Evolutionary conservation across 2,329 filamentous ascomycete genomes (phyloP).

Genomic region (Aspergillus proliferans): DNA sequence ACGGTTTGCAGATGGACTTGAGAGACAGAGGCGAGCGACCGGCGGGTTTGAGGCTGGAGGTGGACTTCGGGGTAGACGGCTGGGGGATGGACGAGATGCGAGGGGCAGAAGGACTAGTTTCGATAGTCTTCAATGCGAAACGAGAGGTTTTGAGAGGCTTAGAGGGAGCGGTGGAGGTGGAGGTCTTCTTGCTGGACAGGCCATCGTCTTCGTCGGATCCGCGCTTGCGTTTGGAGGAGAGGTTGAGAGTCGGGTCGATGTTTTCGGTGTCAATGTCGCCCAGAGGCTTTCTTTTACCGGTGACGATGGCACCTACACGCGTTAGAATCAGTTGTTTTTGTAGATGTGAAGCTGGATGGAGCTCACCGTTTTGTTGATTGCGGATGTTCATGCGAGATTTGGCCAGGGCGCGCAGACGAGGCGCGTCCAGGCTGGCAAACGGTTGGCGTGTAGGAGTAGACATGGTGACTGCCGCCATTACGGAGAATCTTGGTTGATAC

Average conservation of each 20-base stretch:
- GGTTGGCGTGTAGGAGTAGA: conserved; percentile 27
- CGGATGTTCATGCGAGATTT: conserved; percentile 26
- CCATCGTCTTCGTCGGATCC: conserved; percentile 24
- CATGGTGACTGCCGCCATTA: conserved; percentile 31
- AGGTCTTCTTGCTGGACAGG: conserved; percentile 5
- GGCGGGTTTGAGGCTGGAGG: conserved; percentile 61
- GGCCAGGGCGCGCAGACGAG: conserved; percentile 26
- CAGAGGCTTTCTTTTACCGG: conserved; percentile 12
- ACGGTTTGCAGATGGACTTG: conserved; percentile 62
- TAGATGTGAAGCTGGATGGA: not conserved
- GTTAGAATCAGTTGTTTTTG: conserved; percentile 4
- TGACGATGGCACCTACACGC: conserved; percentile 9
- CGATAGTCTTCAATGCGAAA: conserved; percentile 24
- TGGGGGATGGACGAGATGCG: conserved; percentile 12
- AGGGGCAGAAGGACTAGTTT: conserved; percentile 14
- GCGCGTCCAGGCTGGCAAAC: conserved; percentile 29
- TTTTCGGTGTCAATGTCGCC: conserved; percentile 50
- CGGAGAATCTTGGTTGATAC: conserved; percentile 4
- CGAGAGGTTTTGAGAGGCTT: conserved; percentile 50
- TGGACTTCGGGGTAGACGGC: conserved; percentile 40
- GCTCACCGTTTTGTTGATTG: conserved; percentile 29
- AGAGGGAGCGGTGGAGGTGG: conserved; percentile 20
- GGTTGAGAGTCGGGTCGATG: conserved; percentile 49
- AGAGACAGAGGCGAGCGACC: conserved; percentile 73
- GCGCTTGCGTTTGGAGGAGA: conserved; percentile 43